These are phyloP conservation scores for Moelleriella libera DNA, from an alignment of 2,329 filamentous ascomycete species.

Conservation along the genomic window DNA sequence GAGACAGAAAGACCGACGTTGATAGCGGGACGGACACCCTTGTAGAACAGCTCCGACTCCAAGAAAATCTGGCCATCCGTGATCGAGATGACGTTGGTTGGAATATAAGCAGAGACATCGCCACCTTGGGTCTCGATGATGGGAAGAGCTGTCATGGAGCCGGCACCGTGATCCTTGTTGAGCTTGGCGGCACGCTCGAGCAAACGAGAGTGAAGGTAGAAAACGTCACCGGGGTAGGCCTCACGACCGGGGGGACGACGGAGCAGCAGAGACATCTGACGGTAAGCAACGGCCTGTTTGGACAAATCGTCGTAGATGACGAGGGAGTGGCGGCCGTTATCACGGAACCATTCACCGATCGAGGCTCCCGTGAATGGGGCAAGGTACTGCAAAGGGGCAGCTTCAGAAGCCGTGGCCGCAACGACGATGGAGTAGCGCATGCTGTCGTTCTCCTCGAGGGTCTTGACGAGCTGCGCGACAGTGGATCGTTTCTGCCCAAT, in stretches of 20 bases:
- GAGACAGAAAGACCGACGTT: slow-evolving; percentile 99
- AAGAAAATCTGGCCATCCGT: slow-evolving; percentile 99
- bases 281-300: slow-evolving; percentile 96
- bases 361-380: slow-evolving; percentile 64
- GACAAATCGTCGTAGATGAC: slow-evolving; percentile 91
- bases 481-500: slow-evolving; percentile 99
- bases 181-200: slow-evolving; percentile 99
- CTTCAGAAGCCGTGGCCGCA: slow-evolving; percentile 93
- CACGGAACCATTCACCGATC: slow-evolving; percentile 64
- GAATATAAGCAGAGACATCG: slow-evolving; percentile 99
- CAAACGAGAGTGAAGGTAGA: slow-evolving; percentile 98
- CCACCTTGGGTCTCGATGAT: slow-evolving; percentile 99
- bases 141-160: slow-evolving; percentile 92
- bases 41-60: slow-evolving; percentile 99
- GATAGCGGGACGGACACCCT: slow-evolving; percentile 99
- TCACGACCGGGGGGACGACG: slow-evolving; percentile 97
- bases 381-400: slow-evolving; percentile 85
- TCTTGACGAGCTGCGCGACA: slow-evolving; percentile 98
- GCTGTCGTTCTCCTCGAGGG: slow-evolving; percentile 97
- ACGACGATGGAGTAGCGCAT: slow-evolving; percentile 97
- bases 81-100: slow-evolving; percentile 99
- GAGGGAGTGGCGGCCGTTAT: slow-evolving; percentile 76
- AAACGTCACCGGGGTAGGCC: slow-evolving; percentile 97
- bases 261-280: slow-evolving; percentile 97
- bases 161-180: slow-evolving; percentile 87